Evolutionary conservation across 106 monocot genomes (phyloP).

Genomic region (Hemerocallis citrina): DNA sequence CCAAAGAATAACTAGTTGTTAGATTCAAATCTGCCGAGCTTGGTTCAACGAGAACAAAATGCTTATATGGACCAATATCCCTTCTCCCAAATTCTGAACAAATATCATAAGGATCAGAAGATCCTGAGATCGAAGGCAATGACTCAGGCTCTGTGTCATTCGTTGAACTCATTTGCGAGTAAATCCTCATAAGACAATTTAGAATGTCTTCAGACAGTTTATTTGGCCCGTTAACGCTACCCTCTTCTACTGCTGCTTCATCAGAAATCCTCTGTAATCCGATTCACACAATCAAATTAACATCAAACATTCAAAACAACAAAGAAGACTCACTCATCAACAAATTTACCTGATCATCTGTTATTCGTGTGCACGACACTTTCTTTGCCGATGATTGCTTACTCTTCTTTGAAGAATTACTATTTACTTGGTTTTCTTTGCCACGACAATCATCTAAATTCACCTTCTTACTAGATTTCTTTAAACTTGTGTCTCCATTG

Average conservation of each 20-base stretch:
- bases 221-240: background rate
- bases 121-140: background rate
- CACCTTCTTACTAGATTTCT: constrained; percentile 1
- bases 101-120: background rate
- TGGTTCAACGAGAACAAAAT: background rate
- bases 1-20: background rate
- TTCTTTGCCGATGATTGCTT: background rate
- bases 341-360: too few relatives aligned
- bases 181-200: constrained; percentile 1
- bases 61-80: constrained; percentile 6
- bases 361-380: too few relatives aligned
- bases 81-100: too few relatives aligned
- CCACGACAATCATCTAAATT: constrained; percentile 23
- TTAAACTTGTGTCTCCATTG: background rate
- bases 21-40: background rate
- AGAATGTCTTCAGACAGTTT: constrained; percentile 11
- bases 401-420: constrained; percentile 15
- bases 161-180: background rate
- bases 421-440: constrained; percentile 50
- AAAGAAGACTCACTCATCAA: too few relatives aligned
- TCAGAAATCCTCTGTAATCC: background rate
- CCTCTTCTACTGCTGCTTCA: background rate
- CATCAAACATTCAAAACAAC: background rate
- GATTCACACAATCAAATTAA: background rate
- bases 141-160: background rate